A percentile compares a stretch with the other conserved stretches of the same genome.
These are phyloP conservation scores for Leccinum fallax DNA, from an alignment of 1,284 basidiomycete species.

Conservation along the genomic window DNA sequence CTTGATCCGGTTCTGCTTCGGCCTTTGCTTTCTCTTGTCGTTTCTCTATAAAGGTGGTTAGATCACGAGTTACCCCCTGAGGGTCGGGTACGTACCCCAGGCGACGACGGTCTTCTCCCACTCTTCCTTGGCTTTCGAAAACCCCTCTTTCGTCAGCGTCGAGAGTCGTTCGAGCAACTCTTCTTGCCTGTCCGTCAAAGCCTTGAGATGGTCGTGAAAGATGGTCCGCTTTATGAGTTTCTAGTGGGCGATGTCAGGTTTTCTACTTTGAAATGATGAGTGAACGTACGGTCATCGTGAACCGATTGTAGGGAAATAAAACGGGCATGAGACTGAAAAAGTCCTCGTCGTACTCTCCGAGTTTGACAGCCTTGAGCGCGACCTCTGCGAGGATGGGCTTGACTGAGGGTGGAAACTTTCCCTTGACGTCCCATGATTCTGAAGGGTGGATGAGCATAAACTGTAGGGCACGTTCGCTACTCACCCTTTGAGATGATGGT, in stretches of 20 bases:
- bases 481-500: slow-evolving; percentile 59
- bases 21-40: slow-evolving; percentile 56
- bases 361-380: slow-evolving; percentile 77
- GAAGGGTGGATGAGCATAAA: neutral
- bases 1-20: slow-evolving; percentile 36
- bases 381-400: slow-evolving; percentile 75
- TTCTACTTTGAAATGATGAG: neutral
- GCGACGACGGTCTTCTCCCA: slow-evolving; percentile 64
- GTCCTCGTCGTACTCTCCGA: slow-evolving; percentile 89
- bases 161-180: slow-evolving; percentile 61
- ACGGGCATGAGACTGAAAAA: slow-evolving; percentile 89
- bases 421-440: slow-evolving; percentile 76
- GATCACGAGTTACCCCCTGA: neutral
- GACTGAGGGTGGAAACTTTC: slow-evolving; percentile 85
- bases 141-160: slow-evolving; percentile 60
- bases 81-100: slow-evolving; percentile 54
- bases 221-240: slow-evolving; percentile 84
- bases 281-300: slow-evolving; percentile 73
- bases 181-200: slow-evolving; percentile 66
- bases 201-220: slow-evolving; percentile 65
- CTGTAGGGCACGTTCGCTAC: neutral
- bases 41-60: slow-evolving; percentile 45
- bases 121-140: slow-evolving; percentile 69
- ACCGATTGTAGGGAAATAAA: slow-evolving; percentile 92
- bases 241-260: slow-evolving; percentile 39